Evolutionary conservation across 768 basidiomycete genomes (phyloP).

Genomic region (Pisolithus marmoratus): DNA sequence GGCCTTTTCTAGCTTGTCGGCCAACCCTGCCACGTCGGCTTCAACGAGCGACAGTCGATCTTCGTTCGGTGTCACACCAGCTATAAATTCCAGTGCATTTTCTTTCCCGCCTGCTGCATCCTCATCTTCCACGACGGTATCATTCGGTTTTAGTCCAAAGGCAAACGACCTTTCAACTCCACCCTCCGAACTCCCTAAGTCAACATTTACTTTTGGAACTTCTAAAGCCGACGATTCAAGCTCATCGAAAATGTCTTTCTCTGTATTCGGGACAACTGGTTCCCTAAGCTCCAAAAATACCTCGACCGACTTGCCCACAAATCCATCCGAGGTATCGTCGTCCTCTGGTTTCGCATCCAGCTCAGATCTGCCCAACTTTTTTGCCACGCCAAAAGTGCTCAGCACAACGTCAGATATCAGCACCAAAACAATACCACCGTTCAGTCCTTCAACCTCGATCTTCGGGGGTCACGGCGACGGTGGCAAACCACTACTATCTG

Average conservation of each 20-base stretch:
- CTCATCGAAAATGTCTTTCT: constrained; percentile 10
- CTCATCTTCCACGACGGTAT: constrained; percentile 12
- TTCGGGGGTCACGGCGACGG: constrained; percentile 20
- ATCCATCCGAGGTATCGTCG: constrained; percentile 8
- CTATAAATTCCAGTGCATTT: constrained; percentile 14
- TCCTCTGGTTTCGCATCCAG: constrained; percentile 12
- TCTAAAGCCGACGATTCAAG: constrained; percentile 7
- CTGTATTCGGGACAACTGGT: constrained; percentile 13
- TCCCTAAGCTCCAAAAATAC: constrained; percentile 1
- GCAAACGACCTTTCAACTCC: constrained; percentile 8
- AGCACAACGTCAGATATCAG: constrained; percentile 14
- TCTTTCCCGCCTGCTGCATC: constrained; percentile 20
- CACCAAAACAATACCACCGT: constrained; percentile 20
- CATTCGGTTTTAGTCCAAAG: constrained; percentile 16
- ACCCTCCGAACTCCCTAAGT: constrained; percentile 21
- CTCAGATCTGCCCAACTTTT: constrained; percentile 16
- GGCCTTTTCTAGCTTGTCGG: constrained; percentile 31
- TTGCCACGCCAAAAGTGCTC: constrained; percentile 13
- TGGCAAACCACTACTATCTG: constrained; percentile 9
- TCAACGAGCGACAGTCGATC: constrained; percentile 17
- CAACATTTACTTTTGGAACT: constrained; percentile 22
- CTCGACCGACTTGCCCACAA: constrained; percentile 5
- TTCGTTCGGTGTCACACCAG: constrained; percentile 6
- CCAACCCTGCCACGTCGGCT: constrained; percentile 8
- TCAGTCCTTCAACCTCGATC: constrained; percentile 15